Base-by-base conservation (phyloP, 495 filamentous ascomycete species). In the Xylaria flabelliformis region DNA sequence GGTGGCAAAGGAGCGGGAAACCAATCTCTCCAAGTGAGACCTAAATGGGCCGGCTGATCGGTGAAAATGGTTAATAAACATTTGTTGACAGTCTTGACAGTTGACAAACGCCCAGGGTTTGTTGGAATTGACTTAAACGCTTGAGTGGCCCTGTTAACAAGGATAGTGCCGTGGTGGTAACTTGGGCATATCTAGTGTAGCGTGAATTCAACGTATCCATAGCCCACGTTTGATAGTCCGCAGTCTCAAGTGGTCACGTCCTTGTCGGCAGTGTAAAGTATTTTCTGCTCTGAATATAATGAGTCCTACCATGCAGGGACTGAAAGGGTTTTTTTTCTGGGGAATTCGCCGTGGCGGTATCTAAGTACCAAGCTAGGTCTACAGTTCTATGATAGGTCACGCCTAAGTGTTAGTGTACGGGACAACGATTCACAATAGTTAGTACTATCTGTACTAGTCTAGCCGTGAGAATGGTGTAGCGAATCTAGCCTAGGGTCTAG, bases 131-230 rank as follows among this genome's bases (percentile, higher is more conserved):
- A 10, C 29, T 58, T 15, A 39, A 63, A 1, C 19, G 32, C 62
- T 48, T 48, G 39, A 29, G 42, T 19, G 10, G 46, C 4, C 32
- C n/a, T 53, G 64, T 39, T n/a, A 36, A 44, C 65, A 56, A 29
- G 65, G 65, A 69, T 69, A 36, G 6, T 48, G 67, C 67, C 24
- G 19, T 50, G 51, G 39, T 26, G n/a, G 42, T 41, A 69, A 69
- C 67, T 55, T 69, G 67, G 67, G 66, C 65, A 50, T 15, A 29
- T 34, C 64, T 1, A 36, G 13, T 19, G 55, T n/a, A 59, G 29
- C 29, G 50, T 34, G 29, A 34, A 10, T n/a, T 17, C 56, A 32
- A 67, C n/a, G 50, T 51, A 12, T 51, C n/a, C 19, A 17, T 56
- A 4, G 7, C 13, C 12, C 51, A n/a, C 51, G 24, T 55, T 41